Conservation (phyloP, 2,329 filamentous ascomycete species). For the Fusarium phyllophilum region DNA sequence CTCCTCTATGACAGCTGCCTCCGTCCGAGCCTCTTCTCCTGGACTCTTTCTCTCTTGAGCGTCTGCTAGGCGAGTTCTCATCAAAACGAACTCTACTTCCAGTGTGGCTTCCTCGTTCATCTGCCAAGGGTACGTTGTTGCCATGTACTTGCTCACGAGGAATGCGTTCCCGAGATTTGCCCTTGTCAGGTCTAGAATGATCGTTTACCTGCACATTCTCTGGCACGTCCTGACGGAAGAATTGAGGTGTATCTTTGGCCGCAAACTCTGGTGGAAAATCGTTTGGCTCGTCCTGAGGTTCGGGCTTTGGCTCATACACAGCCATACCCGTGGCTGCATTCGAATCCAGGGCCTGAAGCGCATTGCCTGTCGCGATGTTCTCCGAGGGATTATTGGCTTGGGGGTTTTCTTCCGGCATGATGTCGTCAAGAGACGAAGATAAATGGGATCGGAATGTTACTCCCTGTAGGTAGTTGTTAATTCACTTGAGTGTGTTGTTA, state of each 20-base stretch:
- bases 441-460: no score
- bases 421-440: accelerated
- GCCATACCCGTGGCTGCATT: background rate
- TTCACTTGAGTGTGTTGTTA: no score
- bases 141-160: background rate
- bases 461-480: accelerated
- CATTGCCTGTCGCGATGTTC: background rate
- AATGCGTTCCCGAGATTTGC: accelerated
- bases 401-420: background rate
- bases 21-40: accelerated
- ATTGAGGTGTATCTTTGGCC: background rate
- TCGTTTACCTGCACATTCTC: background rate
- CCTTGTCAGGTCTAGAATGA: background rate
- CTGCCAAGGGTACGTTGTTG: accelerated
- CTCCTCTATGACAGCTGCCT: background rate
- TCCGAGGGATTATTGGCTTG: no score
- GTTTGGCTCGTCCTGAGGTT: background rate
- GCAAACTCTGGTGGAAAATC: no score
- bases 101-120: accelerated
- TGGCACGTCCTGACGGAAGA: background rate
- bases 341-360: no score
- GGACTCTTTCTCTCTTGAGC: background rate
- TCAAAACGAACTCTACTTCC: background rate
- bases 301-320: background rate
- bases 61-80: no score